These are phyloP conservation scores for Penicillium nordicum DNA, from an alignment of 2,329 filamentous ascomycete genomes.

Conservation along the genomic window DNA sequence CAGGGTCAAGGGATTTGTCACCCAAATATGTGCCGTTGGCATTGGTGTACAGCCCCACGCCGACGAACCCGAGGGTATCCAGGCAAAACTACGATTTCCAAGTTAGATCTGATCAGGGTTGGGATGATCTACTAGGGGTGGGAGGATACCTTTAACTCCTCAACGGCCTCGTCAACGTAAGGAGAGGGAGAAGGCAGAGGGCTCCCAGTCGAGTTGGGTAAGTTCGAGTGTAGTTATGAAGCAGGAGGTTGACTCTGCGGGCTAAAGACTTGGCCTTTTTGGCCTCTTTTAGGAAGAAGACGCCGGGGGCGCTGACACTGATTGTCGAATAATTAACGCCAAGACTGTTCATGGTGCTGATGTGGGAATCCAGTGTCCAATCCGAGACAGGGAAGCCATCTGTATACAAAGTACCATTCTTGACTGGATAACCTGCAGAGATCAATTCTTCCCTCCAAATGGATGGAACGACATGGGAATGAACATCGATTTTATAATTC, in stretches of 20 bases:
- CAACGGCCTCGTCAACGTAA: background rate
- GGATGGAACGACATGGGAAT: conserved; percentile 10
- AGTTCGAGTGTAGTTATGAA: conserved; percentile 2
- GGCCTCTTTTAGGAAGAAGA: conserved; percentile 5
- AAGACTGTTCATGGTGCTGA: conserved; percentile 6
- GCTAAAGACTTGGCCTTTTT: conserved; percentile 4
- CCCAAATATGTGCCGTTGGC: conserved; percentile 4
- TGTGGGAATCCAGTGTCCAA: conserved; percentile 7
- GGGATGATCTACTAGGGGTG: background rate
- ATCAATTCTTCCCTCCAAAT: conserved; percentile 8
- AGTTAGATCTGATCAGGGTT: background rate
- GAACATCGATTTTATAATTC: conserved; percentile 16
- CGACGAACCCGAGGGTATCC: conserved; percentile 1
- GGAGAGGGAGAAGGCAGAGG: conserved; percentile 11
- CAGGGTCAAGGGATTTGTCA: background rate
- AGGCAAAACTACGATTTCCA: background rate
- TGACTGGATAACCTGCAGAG: conserved; percentile 4
- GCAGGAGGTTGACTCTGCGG: conserved; percentile 4
- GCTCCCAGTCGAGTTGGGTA: conserved; percentile 7
- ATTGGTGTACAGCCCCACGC: conserved; percentile 8
- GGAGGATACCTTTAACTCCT: conserved; percentile 1
- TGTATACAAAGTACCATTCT: conserved; percentile 7
- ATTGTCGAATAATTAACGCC: conserved; percentile 9
- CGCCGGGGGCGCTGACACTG: conserved; percentile 7
- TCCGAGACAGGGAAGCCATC: conserved; percentile 8